phyloP scores from a whole-genome alignment of 2,329 filamentous ascomycete species.

The Cladophialophora bantiana region DNA sequence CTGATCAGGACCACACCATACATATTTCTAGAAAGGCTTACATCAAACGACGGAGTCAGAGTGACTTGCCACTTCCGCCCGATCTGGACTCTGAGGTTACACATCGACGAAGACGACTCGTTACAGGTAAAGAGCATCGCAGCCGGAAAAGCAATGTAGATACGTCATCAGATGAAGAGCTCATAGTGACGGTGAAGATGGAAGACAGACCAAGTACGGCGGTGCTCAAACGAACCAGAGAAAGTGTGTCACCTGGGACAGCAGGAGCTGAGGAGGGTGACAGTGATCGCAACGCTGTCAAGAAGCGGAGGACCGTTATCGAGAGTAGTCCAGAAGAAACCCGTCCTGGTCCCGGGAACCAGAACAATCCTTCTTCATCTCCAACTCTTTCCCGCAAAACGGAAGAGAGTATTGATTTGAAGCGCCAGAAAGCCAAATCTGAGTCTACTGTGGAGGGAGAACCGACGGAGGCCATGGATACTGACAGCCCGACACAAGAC shows the following conservation, averaged over 20 bases:
- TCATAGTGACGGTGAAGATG: slow-evolving; percentile 25
- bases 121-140: slow-evolving; percentile 42
- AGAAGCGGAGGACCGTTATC: slow-evolving; percentile 53
- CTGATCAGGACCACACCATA: slow-evolving; percentile 39
- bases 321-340: slow-evolving; percentile 49
- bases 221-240: slow-evolving; percentile 51
- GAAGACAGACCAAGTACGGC: slow-evolving; percentile 27
- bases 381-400: slow-evolving; percentile 18
- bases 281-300: slow-evolving; percentile 44
- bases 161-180: slow-evolving; percentile 40
- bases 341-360: slow-evolving; percentile 37
- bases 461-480: slow-evolving; percentile 2
- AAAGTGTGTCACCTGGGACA: slow-evolving; percentile 51
- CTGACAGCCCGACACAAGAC: slow-evolving; percentile 22
- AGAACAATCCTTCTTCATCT: slow-evolving; percentile 11
- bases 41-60: slow-evolving; percentile 39
- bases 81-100: slow-evolving; percentile 33
- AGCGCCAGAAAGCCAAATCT: not conserved
- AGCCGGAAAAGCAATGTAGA: slow-evolving; percentile 41
- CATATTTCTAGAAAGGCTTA: slow-evolving; percentile 30
- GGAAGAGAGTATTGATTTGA: slow-evolving; percentile 11
- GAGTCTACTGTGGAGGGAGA: not conserved
- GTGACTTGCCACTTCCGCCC: slow-evolving; percentile 36
- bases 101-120: slow-evolving; percentile 39
- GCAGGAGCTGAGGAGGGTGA: slow-evolving; percentile 22